phyloP scores from a whole-genome alignment of 2,329 filamentous ascomycete genomes.

The Monosporascus sp. region DNA sequence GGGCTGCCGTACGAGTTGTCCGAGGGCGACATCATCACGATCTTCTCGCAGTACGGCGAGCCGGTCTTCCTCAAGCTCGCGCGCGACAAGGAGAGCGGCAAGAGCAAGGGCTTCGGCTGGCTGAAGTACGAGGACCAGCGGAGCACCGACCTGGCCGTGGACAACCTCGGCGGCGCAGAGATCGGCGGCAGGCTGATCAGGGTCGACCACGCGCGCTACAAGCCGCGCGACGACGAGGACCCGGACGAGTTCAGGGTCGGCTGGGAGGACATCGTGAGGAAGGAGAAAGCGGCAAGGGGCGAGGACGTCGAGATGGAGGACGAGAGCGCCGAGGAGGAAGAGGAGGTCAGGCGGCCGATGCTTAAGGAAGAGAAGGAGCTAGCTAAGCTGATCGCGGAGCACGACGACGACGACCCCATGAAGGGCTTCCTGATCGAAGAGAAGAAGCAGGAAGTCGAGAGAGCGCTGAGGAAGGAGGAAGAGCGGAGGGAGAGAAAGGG shows the following conservation, averaged over 20 bases:
- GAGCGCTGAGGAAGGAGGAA: conserved; percentile 54
- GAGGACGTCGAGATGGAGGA: conserved; percentile 32
- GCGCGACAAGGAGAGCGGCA: conserved; percentile 93
- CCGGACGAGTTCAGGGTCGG: conserved; percentile 53
- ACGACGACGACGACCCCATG: conserved; percentile 97
- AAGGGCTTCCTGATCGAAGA: conserved; percentile 83
- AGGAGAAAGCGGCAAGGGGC: conserved; percentile 37
- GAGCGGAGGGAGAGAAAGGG: conserved; percentile 45
- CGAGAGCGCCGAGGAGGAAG: conserved; percentile 36
- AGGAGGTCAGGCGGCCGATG: conserved; percentile 48
- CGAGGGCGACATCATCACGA: conserved; percentile 91
- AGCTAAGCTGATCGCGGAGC: conserved; percentile 65
- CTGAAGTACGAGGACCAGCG: conserved; percentile 98
- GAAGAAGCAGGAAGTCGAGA: conserved; percentile 82
- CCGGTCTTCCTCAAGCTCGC: conserved; percentile 88
- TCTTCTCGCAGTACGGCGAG: conserved; percentile 96
- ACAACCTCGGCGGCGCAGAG: conserved; percentile 85
- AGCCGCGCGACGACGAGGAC: conserved; percentile 74
- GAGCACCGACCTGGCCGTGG: conserved; percentile 91
- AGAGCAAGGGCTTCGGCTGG: conserved; percentile 91
- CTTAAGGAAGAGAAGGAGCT: conserved; percentile 80
- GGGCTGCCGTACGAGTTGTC: conserved; percentile 87
- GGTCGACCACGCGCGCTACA: conserved; percentile 92
- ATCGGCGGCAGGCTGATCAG: conserved; percentile 74
- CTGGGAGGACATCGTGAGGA: conserved; percentile 53